A percentile compares a stretch with the other conserved stretches of the same genome.
These are phyloP conservation scores for Gnomoniopsis sp. DNA, from an alignment of 2,329 filamentous ascomycete genomes.

Conservation along the genomic window DNA sequence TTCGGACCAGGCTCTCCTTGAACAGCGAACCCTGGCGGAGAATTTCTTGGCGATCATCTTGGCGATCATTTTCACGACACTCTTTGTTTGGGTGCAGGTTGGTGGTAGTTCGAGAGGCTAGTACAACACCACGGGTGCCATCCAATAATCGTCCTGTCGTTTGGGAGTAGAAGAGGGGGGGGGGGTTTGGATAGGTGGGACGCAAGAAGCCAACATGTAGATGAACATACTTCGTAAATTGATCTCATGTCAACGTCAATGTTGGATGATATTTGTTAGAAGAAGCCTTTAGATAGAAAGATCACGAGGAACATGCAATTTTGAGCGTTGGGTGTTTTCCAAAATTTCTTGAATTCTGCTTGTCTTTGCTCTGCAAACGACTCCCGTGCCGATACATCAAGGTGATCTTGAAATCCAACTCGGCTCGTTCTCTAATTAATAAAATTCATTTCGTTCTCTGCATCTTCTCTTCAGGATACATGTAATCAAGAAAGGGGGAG, in stretches of 20 bases:
- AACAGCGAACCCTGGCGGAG: neutral
- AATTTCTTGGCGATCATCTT: conserved; percentile 3
- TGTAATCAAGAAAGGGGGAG: neutral
- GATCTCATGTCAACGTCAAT: too few relatives aligned
- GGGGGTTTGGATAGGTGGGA: too few relatives aligned
- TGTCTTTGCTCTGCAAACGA: neutral
- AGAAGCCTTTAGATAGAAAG: too few relatives aligned
- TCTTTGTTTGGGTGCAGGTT: neutral
- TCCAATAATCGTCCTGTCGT: too few relatives aligned
- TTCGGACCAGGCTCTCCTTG: conserved; percentile 2
- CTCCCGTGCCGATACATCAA: conserved; percentile 1
- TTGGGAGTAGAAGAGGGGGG: too few relatives aligned
- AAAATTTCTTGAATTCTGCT: neutral
- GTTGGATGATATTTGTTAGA: too few relatives aligned
- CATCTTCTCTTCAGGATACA: neutral
- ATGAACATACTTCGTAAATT: too few relatives aligned
- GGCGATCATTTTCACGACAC: neutral
- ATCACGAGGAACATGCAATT: too few relatives aligned
- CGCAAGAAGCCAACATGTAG: too few relatives aligned
- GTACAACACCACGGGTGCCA: too few relatives aligned
- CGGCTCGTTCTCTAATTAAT: neutral
- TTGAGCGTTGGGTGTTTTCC: too few relatives aligned
- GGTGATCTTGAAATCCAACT: neutral
- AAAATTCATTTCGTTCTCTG: neutral
- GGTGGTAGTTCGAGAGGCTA: neutral